Conservation (phyloP, 1,284 basidiomycete genomes). For the Phlebopus sp. region DNA sequence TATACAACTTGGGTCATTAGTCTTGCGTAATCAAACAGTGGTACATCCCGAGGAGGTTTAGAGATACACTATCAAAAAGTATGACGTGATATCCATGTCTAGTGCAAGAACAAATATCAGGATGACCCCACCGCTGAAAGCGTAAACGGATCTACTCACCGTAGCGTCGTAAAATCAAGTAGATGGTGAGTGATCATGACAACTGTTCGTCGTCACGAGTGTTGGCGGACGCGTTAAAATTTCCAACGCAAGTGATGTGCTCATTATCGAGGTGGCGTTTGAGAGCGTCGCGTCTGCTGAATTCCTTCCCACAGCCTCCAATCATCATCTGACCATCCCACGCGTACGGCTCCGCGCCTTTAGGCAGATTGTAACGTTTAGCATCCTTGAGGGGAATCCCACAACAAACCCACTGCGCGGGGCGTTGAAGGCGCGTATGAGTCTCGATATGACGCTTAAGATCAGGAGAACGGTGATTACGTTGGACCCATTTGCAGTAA, state of each 20-base stretch:
- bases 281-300: constrained; percentile 56
- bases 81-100: background rate
- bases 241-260: constrained; percentile 39
- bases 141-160: constrained; percentile 8
- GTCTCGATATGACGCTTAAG: constrained; percentile 52
- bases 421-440: constrained; percentile 38
- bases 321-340: constrained; percentile 35
- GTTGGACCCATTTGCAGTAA: constrained; percentile 32
- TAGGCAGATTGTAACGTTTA: constrained; percentile 25
- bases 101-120: constrained; percentile 1
- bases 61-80: constrained; percentile 1
- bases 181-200: background rate
- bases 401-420: constrained; percentile 33
- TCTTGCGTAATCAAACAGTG: background rate
- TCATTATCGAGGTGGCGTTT: constrained; percentile 50
- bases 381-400: constrained; percentile 42
- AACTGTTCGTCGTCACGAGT: constrained; percentile 22
- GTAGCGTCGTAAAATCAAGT: background rate
- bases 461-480: constrained; percentile 47
- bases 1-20: background rate
- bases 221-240: constrained; percentile 28
- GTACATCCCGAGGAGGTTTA: constrained; percentile 9
- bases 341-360: constrained; percentile 31
- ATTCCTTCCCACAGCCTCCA: constrained; percentile 50
- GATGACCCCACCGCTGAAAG: constrained; percentile 1